phyloP scores from a whole-genome alignment of 345 rosid genomes.

The Mallotus nudiflorus region DNA sequence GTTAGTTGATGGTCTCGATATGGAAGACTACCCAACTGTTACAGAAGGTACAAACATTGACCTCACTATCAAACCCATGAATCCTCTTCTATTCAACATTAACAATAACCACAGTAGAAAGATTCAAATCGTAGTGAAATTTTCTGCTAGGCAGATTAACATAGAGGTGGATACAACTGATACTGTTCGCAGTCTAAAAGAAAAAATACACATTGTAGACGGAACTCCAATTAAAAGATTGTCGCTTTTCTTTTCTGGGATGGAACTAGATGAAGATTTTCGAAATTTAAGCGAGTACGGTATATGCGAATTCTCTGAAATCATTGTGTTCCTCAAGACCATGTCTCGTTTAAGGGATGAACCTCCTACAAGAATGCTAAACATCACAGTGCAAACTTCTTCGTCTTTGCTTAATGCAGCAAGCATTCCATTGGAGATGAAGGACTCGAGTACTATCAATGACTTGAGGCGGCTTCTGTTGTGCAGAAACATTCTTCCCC shows the following conservation, averaged over 20 bases:
- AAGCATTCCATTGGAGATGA: slow-evolving; percentile 61
- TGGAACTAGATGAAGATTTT: slow-evolving; percentile 69
- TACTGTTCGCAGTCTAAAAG: slow-evolving; percentile 78
- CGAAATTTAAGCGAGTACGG: slow-evolving; percentile 70
- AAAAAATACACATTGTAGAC: slow-evolving; percentile 70
- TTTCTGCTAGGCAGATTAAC: slow-evolving; percentile 46
- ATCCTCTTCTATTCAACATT: slow-evolving; percentile 6
- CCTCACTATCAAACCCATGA: slow-evolving; percentile 46
- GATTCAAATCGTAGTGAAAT: slow-evolving; percentile 54
- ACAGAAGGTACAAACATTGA: slow-evolving; percentile 64
- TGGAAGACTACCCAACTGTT: slow-evolving; percentile 87
- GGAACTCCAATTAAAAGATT: slow-evolving; percentile 63
- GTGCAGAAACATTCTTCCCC: slow-evolving; percentile 51
- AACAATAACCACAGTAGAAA: slow-evolving; percentile 9
- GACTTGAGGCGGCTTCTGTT: slow-evolving; percentile 55
- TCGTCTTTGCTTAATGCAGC: slow-evolving; percentile 70
- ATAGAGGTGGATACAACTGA: slow-evolving; percentile 69
- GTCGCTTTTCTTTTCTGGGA: slow-evolving; percentile 59
- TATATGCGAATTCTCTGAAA: slow-evolving; percentile 54
- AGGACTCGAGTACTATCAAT: slow-evolving; percentile 55
- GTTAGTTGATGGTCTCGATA: slow-evolving; percentile 78
- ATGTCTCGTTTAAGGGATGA: slow-evolving; percentile 41
- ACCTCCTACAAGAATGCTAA: slow-evolving; percentile 39
- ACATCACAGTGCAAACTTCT: slow-evolving; percentile 65
- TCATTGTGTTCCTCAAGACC: slow-evolving; percentile 56